Evolutionary conservation across 129 eudicot genomes (phyloP), one percentile per base, ranked within the genome.

Genomic region (Escallonia herrerae): DNA sequence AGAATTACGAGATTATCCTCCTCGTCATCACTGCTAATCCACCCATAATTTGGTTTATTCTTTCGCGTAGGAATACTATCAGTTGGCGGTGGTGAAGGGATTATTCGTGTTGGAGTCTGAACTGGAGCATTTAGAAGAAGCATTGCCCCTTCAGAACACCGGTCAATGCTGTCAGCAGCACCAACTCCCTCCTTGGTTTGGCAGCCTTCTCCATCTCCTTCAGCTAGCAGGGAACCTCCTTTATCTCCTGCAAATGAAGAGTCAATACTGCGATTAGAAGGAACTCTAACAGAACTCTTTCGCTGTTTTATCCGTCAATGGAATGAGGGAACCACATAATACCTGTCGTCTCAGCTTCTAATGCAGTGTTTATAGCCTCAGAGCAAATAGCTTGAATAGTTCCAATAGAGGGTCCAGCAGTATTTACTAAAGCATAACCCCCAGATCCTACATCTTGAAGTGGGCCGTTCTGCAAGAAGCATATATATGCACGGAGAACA

Each of bases 41-140:
- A 77, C 15, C 81, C 81, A 77, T 77, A 50, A 48, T 74, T 60
- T 46, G 81, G 81, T 22, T 47, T 65, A 59, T 60, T 11, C 62
- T 65, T 66, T 13, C 50, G 13, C 2, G 79, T 66, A 51, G 59
- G 67, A 65, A 13, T 59, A 51, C 33, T 65, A 58, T 58, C 77
- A 40, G 39, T 46, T 14, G 67, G 48, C 43, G 57, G 49, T 49
- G 63, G 64, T 13, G 70, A 62, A 6, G 49, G 44, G 13, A 47
- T 59, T 3, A 33, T 15, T 37, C 56, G 67, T 40, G 65, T 65
- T n/a, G n/a, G 52, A 2, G 58, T 15, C 40, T 9, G 49, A 63
- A 43, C 41, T 3, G 12, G 40, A 44, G 44, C 12, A 4, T 49
- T 49, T 3, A 11, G 13, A 49, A 49, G 3, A 49, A 7, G 54